A percentile compares a stretch with the other conserved stretches of the same genome.
phyloP scores from a whole-genome alignment of 805 yeast species.

The Cyberlindnera amylophila region DNA sequence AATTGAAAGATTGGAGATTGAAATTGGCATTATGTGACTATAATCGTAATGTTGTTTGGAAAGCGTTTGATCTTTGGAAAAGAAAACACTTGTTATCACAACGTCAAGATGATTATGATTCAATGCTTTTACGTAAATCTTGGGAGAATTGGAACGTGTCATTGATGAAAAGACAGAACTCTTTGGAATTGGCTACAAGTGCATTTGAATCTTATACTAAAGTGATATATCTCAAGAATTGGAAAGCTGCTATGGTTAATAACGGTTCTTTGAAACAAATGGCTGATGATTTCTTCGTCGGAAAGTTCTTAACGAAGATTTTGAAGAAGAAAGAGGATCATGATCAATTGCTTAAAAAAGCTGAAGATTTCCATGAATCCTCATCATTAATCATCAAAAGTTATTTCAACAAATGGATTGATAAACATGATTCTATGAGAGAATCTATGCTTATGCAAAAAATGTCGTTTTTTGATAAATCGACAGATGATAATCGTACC shows the following conservation, averaged over 20 bases:
- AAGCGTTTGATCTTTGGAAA: conserved; percentile 13
- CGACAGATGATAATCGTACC: not conserved
- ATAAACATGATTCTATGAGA: conserved; percentile 3
- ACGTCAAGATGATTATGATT: conserved; percentile 5
- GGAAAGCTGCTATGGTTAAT: conserved; percentile 9
- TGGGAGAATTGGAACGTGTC: conserved; percentile 13
- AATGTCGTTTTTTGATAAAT: conserved; percentile 1
- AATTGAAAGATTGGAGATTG: conserved; percentile 14
- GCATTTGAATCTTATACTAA: conserved; percentile 19
- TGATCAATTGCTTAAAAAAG: conserved; percentile 1
- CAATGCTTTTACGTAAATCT: not conserved
- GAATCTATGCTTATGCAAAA: conserved; percentile 3
- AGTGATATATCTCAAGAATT: conserved; percentile 19
- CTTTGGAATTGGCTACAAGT: conserved; percentile 11
- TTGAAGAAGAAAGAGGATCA: not conserved
- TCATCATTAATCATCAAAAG: not conserved
- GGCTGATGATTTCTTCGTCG: conserved; percentile 8
- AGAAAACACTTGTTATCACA: conserved; percentile 1
- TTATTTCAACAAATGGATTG: conserved; percentile 12
- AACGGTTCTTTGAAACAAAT: not conserved
- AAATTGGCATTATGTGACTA: conserved; percentile 2
- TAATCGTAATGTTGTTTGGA: not conserved
- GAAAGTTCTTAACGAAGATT: conserved; percentile 9
- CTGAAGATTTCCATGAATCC: not conserved
- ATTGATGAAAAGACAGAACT: conserved; percentile 4